phyloP scores from a whole-genome alignment of 805 yeast genomes.

The Lipomyces spencermartinsiae region DNA sequence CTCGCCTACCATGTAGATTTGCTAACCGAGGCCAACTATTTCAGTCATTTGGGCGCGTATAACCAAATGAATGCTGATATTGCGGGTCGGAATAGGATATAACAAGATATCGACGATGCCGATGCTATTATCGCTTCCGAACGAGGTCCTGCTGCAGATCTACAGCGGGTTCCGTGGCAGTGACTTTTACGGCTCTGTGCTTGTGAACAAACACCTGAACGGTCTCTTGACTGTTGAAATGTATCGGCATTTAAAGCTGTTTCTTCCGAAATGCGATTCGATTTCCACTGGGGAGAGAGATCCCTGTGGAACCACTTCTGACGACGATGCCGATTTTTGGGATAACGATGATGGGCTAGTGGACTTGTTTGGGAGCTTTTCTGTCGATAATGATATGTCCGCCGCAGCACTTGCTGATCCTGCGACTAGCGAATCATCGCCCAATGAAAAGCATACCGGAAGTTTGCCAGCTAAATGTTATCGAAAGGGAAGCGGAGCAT shows the following conservation, averaged over 20 bases:
- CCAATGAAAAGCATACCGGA: background rate
- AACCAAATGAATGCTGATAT: background rate
- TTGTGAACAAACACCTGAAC: slow-evolving; percentile 32
- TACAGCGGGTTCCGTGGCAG: slow-evolving; percentile 32
- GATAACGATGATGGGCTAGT: slow-evolving; percentile 22
- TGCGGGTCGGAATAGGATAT: background rate
- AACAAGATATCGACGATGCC: slow-evolving; percentile 12
- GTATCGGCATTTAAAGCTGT: slow-evolving; percentile 32
- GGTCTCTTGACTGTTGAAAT: slow-evolving; percentile 28
- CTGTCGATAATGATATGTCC: slow-evolving; percentile 15
- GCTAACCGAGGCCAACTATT: background rate
- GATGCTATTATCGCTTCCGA: slow-evolving; percentile 30
- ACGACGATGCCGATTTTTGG: slow-evolving; percentile 13
- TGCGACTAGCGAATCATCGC: background rate
- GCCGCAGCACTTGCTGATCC: background rate
- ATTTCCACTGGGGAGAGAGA: background rate
- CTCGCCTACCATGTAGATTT: background rate
- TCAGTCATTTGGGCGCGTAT: background rate
- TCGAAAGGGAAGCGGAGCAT: slow-evolving; percentile 34
- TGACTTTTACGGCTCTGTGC: slow-evolving; percentile 35
- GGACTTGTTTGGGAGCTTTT: slow-evolving; percentile 23
- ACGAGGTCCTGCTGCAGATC: slow-evolving; percentile 31
- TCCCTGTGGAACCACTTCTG: background rate
- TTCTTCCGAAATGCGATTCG: slow-evolving; percentile 22
- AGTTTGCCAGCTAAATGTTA: background rate